Conservation (phyloP, 2,329 filamentous ascomycete species). For the Hirsutella thompsonii region DNA sequence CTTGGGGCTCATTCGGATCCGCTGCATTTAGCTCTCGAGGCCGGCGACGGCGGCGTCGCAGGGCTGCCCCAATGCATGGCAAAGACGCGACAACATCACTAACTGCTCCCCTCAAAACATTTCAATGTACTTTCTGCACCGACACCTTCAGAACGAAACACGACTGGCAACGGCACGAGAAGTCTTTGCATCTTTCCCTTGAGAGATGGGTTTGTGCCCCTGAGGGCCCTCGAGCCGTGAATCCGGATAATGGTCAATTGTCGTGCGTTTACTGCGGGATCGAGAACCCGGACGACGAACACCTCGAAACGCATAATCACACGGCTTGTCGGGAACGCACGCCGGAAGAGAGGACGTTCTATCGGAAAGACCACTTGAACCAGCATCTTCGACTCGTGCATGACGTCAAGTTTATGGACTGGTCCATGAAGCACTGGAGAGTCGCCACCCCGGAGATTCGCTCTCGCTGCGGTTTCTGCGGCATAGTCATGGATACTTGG, state of each 20-base stretch:
- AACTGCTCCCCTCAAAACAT: constrained; percentile 37
- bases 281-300: constrained; percentile 39
- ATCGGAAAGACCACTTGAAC: constrained; percentile 54
- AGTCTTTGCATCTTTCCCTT: constrained; percentile 50
- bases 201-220: constrained; percentile 54
- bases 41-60: constrained; percentile 35
- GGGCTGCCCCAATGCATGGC: constrained; percentile 21
- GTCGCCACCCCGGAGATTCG: constrained; percentile 46
- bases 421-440: constrained; percentile 56
- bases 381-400: constrained; percentile 53
- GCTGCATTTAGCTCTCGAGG: constrained; percentile 28
- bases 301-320: constrained; percentile 47
- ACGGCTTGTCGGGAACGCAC: constrained; percentile 54
- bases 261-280: constrained; percentile 48
- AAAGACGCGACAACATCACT: constrained; percentile 22
- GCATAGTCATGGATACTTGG: constrained; percentile 49
- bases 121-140: constrained; percentile 57
- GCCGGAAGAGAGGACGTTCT: constrained; percentile 49
- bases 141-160: constrained; percentile 56
- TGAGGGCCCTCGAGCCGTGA: constrained; percentile 39
- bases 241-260: constrained; percentile 43
- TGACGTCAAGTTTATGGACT: constrained; percentile 44
- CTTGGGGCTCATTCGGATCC: constrained; percentile 37
- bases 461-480: constrained; percentile 54
- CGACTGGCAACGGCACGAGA: constrained; percentile 60